Conservation (phyloP, 768 basidiomycete genomes). For the Chiua virens region DNA sequence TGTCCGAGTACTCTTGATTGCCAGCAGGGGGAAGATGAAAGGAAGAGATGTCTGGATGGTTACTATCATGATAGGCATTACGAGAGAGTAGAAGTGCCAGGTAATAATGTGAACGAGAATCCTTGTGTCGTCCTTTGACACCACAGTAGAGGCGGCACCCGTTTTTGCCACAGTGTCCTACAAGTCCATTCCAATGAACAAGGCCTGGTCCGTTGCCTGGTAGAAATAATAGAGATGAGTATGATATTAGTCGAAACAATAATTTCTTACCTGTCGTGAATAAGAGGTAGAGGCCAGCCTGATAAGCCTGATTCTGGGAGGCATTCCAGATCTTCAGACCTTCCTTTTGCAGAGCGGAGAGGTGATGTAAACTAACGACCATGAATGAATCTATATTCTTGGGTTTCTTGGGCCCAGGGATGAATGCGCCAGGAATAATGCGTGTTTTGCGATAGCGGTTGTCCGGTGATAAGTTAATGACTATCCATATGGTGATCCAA, state of each 20-base stretch:
- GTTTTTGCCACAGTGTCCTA: slow-evolving; percentile 1
- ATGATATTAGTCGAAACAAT: no score
- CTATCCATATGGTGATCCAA: neutral
- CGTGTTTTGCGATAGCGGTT: neutral
- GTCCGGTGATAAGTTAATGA: neutral
- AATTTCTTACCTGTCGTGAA: neutral
- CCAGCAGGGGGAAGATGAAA: neutral
- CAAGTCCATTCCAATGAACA: neutral
- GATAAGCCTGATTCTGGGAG: neutral
- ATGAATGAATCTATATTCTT: neutral
- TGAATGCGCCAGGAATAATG: neutral
- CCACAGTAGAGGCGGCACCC: neutral
- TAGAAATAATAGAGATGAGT: no score
- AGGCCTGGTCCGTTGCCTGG: neutral
- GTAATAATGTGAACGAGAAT: neutral
- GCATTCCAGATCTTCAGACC: neutral
- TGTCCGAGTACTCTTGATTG: neutral
- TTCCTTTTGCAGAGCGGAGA: neutral
- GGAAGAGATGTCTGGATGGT: neutral
- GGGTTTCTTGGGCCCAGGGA: neutral
- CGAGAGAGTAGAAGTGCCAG: neutral
- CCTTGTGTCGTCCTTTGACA: neutral
- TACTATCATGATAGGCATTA: neutral
- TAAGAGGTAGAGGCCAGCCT: neutral
- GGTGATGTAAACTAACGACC: neutral